Conservation (phyloP, 2,329 filamentous ascomycete species). For the Metarhizium sp. region DNA sequence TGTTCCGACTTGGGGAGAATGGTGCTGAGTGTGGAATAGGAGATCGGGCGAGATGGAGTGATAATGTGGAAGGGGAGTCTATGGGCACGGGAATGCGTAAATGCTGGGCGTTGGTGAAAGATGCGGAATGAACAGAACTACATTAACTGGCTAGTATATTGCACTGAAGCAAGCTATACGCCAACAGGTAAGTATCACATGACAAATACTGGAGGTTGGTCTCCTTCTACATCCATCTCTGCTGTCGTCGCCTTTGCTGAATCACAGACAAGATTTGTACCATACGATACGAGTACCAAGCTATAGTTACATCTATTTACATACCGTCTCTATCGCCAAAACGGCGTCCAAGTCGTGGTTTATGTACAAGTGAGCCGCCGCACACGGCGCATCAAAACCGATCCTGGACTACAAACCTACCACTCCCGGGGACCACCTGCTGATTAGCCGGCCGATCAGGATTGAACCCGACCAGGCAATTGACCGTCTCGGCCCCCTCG, state of each 20-base stretch:
- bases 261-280: no score
- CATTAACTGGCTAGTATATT: no score
- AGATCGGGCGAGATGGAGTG: slow-evolving; percentile 18
- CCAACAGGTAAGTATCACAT: no score
- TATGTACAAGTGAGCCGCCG: not conserved
- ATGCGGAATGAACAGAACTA: slow-evolving; percentile 27
- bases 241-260: no score
- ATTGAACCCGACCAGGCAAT: slow-evolving; percentile 21
- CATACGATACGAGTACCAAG: no score
- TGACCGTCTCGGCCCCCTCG: slow-evolving; percentile 22
- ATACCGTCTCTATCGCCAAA: not conserved
- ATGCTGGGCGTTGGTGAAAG: slow-evolving; percentile 39
- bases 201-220: no score
- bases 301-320: no score
- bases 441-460: slow-evolving; percentile 14
- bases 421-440: not conserved
- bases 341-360: no score
- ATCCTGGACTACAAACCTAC: not conserved
- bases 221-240: no score
- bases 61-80: slow-evolving; percentile 36
- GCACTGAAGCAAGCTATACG: no score
- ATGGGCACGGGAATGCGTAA: slow-evolving; percentile 53
- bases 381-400: not conserved
- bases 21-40: slow-evolving; percentile 5
- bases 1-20: slow-evolving; percentile 29